These are phyloP conservation scores for Pterothamnion heteromorphum DNA, from an alignment of 31 red algal species.

Conservation along the genomic window DNA sequence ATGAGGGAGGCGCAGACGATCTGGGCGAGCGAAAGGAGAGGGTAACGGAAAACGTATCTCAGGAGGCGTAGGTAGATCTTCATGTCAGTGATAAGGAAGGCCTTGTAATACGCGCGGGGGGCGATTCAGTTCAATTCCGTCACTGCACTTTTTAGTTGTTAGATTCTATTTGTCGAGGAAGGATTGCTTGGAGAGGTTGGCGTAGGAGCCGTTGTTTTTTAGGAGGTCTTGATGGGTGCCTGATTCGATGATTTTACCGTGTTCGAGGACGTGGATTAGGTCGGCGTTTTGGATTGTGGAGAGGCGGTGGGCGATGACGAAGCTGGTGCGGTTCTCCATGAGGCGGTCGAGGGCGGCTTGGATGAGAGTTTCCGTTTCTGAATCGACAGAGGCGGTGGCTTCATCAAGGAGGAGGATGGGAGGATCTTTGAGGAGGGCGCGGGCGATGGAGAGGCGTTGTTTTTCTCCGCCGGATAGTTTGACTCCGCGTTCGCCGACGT, in stretches of 20 bases:
- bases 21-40: neutral
- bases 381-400: conserved; percentile 81
- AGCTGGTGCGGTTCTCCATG: conserved; percentile 62
- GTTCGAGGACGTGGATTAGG: conserved; percentile 86
- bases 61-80: neutral
- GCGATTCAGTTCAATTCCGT: neutral
- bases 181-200: conserved; percentile 39
- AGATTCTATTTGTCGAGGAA: conserved; percentile 1
- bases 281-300: conserved; percentile 71
- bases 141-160: neutral
- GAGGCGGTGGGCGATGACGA: conserved; percentile 90
- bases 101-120: too few species aligned
- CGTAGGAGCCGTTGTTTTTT: conserved; percentile 55
- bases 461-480: conserved; percentile 93
- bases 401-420: conserved; percentile 80
- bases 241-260: conserved; percentile 66
- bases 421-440: conserved; percentile 70
- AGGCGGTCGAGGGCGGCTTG: conserved; percentile 56
- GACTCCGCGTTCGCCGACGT: conserved; percentile 86
- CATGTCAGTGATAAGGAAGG: neutral
- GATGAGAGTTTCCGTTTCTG: conserved; percentile 78
- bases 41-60: neutral
- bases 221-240: conserved; percentile 68
- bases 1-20: neutral
- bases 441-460: conserved; percentile 65